Conservation (phyloP, 192 early-diverging fungal species). For the Backusella tarrabulga region DNA sequence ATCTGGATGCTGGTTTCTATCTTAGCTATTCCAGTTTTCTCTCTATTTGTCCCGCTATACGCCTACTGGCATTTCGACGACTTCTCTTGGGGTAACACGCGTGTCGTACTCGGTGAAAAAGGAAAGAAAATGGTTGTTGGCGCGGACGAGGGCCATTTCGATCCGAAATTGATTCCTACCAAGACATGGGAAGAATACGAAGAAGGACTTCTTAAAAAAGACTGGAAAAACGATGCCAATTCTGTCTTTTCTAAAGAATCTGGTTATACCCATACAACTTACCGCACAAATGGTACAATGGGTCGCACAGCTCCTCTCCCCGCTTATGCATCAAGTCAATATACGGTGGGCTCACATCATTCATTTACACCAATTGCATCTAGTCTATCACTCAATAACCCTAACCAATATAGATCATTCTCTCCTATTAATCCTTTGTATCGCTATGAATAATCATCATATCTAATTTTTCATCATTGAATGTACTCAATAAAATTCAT, state of each 20-base stretch:
- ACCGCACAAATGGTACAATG: constrained; percentile 27
- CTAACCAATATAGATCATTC: not conserved
- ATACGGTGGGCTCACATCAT: not conserved
- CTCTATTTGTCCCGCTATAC: constrained; percentile 61
- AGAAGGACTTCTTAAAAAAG: constrained; percentile 30
- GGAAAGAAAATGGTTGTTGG: constrained; percentile 41
- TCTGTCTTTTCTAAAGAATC: constrained; percentile 52
- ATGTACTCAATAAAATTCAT: not conserved
- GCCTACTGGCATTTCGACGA: constrained; percentile 98
- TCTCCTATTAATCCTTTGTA: not conserved
- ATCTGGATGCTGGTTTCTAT: constrained; percentile 86
- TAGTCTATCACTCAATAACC: not conserved
- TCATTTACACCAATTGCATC: not conserved
- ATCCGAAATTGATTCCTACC: constrained; percentile 60
- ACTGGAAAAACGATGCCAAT: constrained; percentile 21
- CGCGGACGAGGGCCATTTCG: constrained; percentile 62
- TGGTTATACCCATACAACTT: constrained; percentile 38
- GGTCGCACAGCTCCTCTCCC: not conserved
- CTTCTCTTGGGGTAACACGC: constrained; percentile 88
- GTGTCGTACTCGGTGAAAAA: constrained; percentile 50
- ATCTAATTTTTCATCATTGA: not conserved
- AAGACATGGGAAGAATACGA: constrained; percentile 3
- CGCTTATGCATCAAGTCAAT: not conserved
- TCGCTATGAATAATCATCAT: not conserved
- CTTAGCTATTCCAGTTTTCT: constrained; percentile 70